Percentiles rank a stretch among this genome's conserved stretches.
Conservation (phyloP, 192 early-diverging fungal genomes). For the Pilobolus umbonatus region DNA sequence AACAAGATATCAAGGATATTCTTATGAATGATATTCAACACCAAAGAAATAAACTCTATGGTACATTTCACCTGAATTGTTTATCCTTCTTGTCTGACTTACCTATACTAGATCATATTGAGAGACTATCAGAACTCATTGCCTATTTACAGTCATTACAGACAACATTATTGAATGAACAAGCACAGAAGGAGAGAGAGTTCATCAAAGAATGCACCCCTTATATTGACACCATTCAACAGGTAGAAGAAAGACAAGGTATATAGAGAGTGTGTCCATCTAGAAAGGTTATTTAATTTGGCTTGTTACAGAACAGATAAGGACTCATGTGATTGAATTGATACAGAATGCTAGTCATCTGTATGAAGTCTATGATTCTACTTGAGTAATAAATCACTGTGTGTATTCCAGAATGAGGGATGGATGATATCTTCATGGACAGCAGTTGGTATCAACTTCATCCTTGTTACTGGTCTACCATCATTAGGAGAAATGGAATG, state of each 20-base stretch:
- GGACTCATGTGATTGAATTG: too few species aligned
- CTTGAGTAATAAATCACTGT: conserved; percentile 25
- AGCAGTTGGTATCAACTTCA: conserved; percentile 48
- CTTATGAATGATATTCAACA: conserved; percentile 91
- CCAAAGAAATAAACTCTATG: conserved; percentile 77
- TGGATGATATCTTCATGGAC: conserved; percentile 71
- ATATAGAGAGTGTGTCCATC: not conserved
- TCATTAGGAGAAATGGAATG: conserved; percentile 14
- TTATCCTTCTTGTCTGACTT: conserved; percentile 35
- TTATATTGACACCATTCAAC: not conserved
- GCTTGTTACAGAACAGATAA: too few species aligned
- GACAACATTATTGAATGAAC: too few species aligned
- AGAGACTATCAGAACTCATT: too few species aligned
- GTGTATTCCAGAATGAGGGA: conserved; percentile 65
- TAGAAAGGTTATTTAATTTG: not conserved
- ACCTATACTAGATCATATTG: not conserved
- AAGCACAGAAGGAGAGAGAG: too few species aligned
- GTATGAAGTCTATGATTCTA: not conserved
- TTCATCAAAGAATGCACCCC: not conserved
- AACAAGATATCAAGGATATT: conserved; percentile 87
- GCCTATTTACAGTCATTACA: too few species aligned
- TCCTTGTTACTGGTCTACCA: conserved; percentile 35
- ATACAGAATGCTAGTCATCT: too few species aligned
- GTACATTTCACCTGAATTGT: conserved; percentile 82
- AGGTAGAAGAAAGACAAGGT: not conserved